Conservation (phyloP, 129 eudicot species). For the Arctium lappa region DNA sequence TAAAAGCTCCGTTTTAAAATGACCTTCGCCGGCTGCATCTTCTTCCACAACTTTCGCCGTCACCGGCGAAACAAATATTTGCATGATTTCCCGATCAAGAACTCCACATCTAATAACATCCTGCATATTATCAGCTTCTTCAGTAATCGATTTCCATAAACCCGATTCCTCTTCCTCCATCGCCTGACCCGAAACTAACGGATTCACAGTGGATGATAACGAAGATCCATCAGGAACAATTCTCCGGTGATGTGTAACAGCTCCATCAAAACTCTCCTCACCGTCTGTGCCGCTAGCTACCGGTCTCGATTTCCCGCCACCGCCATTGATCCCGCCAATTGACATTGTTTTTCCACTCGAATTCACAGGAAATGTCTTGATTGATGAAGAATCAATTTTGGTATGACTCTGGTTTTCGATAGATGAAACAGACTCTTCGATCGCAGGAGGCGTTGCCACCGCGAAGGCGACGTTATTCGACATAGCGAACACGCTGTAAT, state of each 20-base stretch:
- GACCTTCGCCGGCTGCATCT: conserved; percentile 41
- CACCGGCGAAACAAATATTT: conserved; percentile 70
- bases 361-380: conserved; percentile 38
- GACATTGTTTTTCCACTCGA: conserved; percentile 47
- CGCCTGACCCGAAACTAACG: conserved; percentile 45
- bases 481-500: conserved; percentile 81
- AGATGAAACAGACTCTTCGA: conserved; percentile 33
- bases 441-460: conserved; percentile 23
- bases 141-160: conserved; percentile 58
- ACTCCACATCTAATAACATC: conserved; percentile 39
- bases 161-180: conserved; percentile 45
- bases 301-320: conserved; percentile 53
- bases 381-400: conserved; percentile 46
- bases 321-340: conserved; percentile 69
- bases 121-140: conserved; percentile 70
- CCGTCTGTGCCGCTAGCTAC: conserved; percentile 76
- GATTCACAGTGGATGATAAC: conserved; percentile 32
- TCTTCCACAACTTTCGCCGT: conserved; percentile 46
- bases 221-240: conserved; percentile 43
- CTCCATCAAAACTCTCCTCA: conserved; percentile 54
- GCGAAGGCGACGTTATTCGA: conserved; percentile 49
- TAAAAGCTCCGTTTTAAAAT: conserved; percentile 56
- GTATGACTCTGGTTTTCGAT: background rate
- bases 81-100: conserved; percentile 54
- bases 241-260: conserved; percentile 22